Percentiles rank a stretch among this genome's conserved stretches.
These are phyloP conservation scores for Huntiella decipiens DNA, from an alignment of 2,329 filamentous ascomycete species.

Conservation along the genomic window DNA sequence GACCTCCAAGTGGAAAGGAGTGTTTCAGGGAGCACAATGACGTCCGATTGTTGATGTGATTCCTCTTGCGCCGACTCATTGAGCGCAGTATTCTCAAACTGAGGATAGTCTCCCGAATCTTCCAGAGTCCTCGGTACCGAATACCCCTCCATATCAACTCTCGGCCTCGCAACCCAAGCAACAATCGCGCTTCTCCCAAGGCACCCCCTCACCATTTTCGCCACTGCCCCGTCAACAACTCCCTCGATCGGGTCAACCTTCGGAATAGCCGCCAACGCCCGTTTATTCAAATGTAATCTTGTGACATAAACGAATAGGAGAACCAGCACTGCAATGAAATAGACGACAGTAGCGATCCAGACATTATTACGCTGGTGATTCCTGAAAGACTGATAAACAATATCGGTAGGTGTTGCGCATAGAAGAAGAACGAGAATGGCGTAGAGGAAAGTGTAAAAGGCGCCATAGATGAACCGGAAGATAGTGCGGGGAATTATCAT, in stretches of 20 bases:
- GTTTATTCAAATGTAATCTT: constrained; percentile 73
- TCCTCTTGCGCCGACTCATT: no score
- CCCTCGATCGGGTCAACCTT: constrained; percentile 24
- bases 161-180: constrained; percentile 57
- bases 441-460: constrained; percentile 58
- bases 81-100: no score
- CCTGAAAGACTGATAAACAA: constrained; percentile 56
- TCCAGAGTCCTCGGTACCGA: no score
- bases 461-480: constrained; percentile 65
- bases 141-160: constrained; percentile 16
- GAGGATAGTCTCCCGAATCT: no score
- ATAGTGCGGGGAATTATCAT: constrained; percentile 32
- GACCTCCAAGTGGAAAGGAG: constrained; percentile 43
- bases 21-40: no score
- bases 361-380: constrained; percentile 57
- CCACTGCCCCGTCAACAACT: constrained; percentile 29
- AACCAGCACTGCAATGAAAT: constrained; percentile 51
- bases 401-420: constrained; percentile 61
- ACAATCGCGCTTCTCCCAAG: constrained; percentile 63
- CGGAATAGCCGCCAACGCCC: constrained; percentile 62
- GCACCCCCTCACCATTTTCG: constrained; percentile 53
- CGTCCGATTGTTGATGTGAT: no score
- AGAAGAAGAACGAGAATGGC: constrained; percentile 55
- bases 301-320: constrained; percentile 61
- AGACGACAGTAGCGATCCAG: constrained; percentile 60